Percentiles rank a stretch among this genome's conserved stretches.
These are phyloP conservation scores for Penicillium sp. DNA, from an alignment of 2,329 filamentous ascomycete species.

Conservation along the genomic window DNA sequence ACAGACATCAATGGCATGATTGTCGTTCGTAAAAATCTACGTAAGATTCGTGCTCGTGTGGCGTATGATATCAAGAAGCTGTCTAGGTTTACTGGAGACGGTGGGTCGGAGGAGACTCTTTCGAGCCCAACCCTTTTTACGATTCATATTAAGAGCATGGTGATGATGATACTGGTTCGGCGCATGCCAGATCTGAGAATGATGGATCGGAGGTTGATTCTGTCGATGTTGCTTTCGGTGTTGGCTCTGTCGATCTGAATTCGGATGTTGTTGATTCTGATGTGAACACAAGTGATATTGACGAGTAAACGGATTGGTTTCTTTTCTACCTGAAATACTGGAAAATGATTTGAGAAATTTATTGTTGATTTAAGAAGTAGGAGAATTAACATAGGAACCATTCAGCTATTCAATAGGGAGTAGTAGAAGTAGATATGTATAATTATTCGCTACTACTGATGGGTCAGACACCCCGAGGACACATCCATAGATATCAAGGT, in stretches of 20 bases:
- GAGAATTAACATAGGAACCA: not conserved
- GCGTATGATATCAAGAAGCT: slow-evolving; percentile 1
- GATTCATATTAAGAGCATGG: not conserved
- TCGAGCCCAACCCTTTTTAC: not conserved
- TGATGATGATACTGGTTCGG: not conserved
- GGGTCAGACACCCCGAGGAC: not conserved
- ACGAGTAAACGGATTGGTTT: not conserved
- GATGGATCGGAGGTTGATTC: not conserved
- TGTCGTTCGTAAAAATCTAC: not conserved
- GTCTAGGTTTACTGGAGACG: not conserved
- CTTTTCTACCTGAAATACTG: not conserved
- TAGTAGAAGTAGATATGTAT: not conserved
- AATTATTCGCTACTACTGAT: not conserved
- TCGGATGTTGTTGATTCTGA: not conserved
- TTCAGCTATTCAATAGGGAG: not conserved
- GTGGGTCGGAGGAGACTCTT: not conserved
- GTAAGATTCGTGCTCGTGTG: not conserved
- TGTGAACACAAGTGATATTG: no score
- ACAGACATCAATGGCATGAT: not conserved
- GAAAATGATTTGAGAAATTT: not conserved
- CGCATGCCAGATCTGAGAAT: not conserved
- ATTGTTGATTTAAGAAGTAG: not conserved
- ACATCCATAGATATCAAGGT: not conserved
- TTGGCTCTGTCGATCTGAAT: not conserved
- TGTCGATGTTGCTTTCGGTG: not conserved